phyloP scores from a whole-genome alignment of 1,284 basidiomycete species.

The Agaricales sp. region DNA sequence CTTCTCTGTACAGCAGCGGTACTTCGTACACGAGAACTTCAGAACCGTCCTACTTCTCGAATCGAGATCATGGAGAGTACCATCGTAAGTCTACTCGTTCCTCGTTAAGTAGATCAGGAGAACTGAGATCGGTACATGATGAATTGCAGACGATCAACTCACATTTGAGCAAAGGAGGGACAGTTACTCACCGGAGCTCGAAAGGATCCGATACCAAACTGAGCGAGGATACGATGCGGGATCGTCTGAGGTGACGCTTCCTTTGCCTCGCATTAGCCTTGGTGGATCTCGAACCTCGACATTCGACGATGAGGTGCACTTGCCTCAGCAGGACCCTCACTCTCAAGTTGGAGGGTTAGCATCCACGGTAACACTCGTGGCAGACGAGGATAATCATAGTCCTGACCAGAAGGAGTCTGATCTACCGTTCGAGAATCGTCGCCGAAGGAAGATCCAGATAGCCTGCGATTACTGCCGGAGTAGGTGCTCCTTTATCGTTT shows the following conservation, averaged over 20 bases:
- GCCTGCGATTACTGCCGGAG: slow-evolving; percentile 70
- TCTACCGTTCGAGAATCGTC: background rate
- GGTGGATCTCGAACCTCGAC: background rate
- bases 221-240: background rate
- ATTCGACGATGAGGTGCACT: background rate
- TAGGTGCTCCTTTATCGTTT: slow-evolving; percentile 21
- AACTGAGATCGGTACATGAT: too few relatives aligned
- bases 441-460: slow-evolving; percentile 41
- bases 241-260: background rate
- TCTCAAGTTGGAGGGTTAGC: too few relatives aligned
- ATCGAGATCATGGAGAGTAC: too few relatives aligned
- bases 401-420: background rate
- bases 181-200: background rate
- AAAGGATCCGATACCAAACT: background rate
- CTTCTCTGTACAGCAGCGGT: too few relatives aligned
- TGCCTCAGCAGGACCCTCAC: too few relatives aligned
- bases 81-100: too few relatives aligned
- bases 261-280: background rate
- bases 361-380: background rate
- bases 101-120: too few relatives aligned
- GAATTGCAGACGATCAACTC: too few relatives aligned
- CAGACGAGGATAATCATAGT: background rate
- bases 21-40: too few relatives aligned
- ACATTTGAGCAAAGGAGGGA: background rate
- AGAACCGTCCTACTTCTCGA: too few relatives aligned